These are phyloP conservation scores for Saccharomycopsis babjevae DNA, from an alignment of 805 yeast genomes.

Conservation along the genomic window DNA sequence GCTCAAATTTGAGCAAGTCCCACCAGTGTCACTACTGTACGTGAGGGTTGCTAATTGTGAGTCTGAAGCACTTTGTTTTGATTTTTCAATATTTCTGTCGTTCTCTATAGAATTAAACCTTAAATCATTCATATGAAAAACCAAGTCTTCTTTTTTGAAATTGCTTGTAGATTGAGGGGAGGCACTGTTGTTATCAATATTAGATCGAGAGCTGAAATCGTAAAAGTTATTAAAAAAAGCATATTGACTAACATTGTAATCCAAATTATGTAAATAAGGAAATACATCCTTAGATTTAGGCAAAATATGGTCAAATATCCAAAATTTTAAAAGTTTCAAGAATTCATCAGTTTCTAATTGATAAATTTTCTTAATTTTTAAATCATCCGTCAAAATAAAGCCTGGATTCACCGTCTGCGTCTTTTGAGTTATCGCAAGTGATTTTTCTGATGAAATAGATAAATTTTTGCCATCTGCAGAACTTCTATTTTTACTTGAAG, in stretches of 20 bases:
- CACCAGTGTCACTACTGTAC: neutral
- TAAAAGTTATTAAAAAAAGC: constrained; percentile 10
- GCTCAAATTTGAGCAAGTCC: constrained; percentile 13
- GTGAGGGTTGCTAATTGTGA: neutral
- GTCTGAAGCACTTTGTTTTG: neutral
- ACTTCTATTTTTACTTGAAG: neutral
- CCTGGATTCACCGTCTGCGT: neutral
- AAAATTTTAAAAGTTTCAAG: constrained; percentile 16
- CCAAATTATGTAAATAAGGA: constrained; percentile 18
- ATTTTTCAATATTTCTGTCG: neutral
- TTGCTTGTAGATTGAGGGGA: neutral
- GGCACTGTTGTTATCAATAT: neutral
- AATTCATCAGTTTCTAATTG: constrained; percentile 16
- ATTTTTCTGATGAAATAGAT: neutral
- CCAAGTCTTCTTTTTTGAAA: neutral
- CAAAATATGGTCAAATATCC: constrained; percentile 18
- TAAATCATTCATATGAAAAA: constrained; percentile 9
- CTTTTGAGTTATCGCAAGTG: neutral
- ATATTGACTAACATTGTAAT: constrained; percentile 14
- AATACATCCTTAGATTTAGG: constrained; percentile 13
- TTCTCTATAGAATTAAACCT: constrained; percentile 2
- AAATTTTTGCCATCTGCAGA: neutral
- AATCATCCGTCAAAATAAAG: neutral
- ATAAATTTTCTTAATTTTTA: constrained; percentile 9
- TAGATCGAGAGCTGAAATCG: neutral